Conservation (phyloP, 2,329 filamentous ascomycete genomes). For the Seiridium unicorne region DNA sequence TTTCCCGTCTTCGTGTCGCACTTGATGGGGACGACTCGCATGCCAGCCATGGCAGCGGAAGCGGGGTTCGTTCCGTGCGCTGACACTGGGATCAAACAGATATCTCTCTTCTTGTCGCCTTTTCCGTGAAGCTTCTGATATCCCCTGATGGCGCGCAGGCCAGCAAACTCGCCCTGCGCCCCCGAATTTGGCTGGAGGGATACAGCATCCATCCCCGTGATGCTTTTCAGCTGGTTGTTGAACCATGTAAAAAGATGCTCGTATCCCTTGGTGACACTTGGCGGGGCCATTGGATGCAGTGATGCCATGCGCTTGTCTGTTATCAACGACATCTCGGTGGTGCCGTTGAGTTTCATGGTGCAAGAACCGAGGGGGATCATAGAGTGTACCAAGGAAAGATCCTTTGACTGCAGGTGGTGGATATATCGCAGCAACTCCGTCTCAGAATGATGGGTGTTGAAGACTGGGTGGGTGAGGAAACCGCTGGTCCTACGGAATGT, state of each 20-base stretch:
- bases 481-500: conserved; percentile 67
- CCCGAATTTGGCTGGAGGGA: conserved; percentile 95
- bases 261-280: conserved; percentile 66
- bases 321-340: conserved; percentile 87
- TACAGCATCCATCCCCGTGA: conserved; percentile 87
- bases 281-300: conserved; percentile 77
- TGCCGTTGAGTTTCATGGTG: conserved; percentile 97
- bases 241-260: conserved; percentile 67
- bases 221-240: conserved; percentile 72
- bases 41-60: conserved; percentile 91
- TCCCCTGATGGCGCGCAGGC: conserved; percentile 82
- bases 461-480: conserved; percentile 87
- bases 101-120: conserved; percentile 71
- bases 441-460: conserved; percentile 93
- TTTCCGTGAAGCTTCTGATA: conserved; percentile 69
- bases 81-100: conserved; percentile 92
- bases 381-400: conserved; percentile 89
- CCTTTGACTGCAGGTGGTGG: conserved; percentile 88
- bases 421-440: conserved; percentile 94
- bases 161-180: conserved; percentile 92
- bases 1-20: conserved; percentile 87
- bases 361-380: conserved; percentile 98
- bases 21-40: conserved; percentile 90
- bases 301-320: conserved; percentile 73
- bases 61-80: conserved; percentile 96